Conservation (phyloP, 1,139 yeast genomes). For the Yamadazyma spencermartinsiae region DNA sequence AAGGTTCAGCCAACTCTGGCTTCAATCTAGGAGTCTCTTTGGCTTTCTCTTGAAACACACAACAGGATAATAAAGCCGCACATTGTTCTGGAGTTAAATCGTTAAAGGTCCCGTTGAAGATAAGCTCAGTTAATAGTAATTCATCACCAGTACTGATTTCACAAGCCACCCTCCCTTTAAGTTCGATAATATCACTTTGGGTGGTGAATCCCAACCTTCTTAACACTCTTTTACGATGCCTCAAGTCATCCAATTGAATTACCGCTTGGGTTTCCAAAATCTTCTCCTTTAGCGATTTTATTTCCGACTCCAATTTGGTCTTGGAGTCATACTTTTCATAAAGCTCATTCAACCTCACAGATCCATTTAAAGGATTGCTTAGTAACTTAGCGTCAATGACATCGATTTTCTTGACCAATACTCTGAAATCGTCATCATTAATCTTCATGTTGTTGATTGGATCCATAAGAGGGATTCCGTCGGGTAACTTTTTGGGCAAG, state of each 20-base stretch:
- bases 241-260: constrained; percentile 89
- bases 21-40: constrained; percentile 83
- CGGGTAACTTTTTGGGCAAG: constrained; percentile 79
- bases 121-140: constrained; percentile 80
- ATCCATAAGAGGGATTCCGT: constrained; percentile 85
- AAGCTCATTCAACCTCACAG: constrained; percentile 60
- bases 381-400: constrained; percentile 74
- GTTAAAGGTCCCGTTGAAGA: constrained; percentile 92
- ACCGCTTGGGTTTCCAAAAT: constrained; percentile 86
- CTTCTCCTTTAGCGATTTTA: constrained; percentile 60
- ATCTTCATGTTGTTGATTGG: constrained; percentile 93
- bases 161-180: constrained; percentile 94
- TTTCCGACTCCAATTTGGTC: constrained; percentile 59
- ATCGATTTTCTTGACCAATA: constrained; percentile 71
- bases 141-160: constrained; percentile 97
- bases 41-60: constrained; percentile 95
- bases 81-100: constrained; percentile 86
- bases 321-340: constrained; percentile 68
- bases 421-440: constrained; percentile 71
- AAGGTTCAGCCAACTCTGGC: constrained; percentile 87
- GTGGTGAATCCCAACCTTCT: constrained; percentile 83
- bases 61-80: constrained; percentile 89
- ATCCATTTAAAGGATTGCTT: constrained; percentile 68
- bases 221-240: constrained; percentile 87
- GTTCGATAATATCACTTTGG: constrained; percentile 79